Base-by-base conservation (phyloP, 2,329 filamentous ascomycete species). In the Bertia moriformis region DNA sequence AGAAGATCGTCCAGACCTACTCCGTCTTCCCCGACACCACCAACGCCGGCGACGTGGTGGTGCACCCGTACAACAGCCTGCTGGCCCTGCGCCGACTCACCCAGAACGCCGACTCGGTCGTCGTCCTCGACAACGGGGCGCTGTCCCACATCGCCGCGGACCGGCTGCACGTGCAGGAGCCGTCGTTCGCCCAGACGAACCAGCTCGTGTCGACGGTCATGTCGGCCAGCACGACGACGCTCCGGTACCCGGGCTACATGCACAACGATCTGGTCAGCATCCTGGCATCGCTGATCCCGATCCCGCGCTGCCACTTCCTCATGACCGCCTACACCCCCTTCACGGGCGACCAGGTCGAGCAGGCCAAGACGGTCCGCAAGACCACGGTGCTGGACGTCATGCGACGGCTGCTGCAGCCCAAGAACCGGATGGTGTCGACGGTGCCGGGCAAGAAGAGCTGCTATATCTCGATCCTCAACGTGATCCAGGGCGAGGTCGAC, bases 311-410 rank as follows among this genome's bases (percentile, higher is more conserved):
- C 56, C 91, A 98, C 63, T 98, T 98, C 72, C 70, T 98, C 42
- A 93, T 95, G 78, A 98, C 91, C 4, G 86, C 89, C 33, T 98
- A 98, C 64, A 98, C 91, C 0, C 91, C 91, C 4, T 98, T 98
- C 54, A 96, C 91, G 0, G 85, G 87, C 44, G 86, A 95, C 55
- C 91, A 91, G 54, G 84, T 98, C 41, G 89, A 95, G 54, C 85
- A 94, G 58, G 91, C 89, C 41, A 95, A 94, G 68, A 95, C 89
- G 1, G 87, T 98, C 24, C 84, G 91, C 44, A 98, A 96, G 63
- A 98, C 91, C 2, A 98, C 91, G 1, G 91, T 98, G 7, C 63
- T 98, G 32, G 91, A 98, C 56, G 91, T 98, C 45, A 98, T 98
- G 91, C 77, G 91, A 42, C 74, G 91, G 43, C 66, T 98, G 18